Conservation (phyloP, 306 rosid species). For the Citrullus mucosospermus region DNA sequence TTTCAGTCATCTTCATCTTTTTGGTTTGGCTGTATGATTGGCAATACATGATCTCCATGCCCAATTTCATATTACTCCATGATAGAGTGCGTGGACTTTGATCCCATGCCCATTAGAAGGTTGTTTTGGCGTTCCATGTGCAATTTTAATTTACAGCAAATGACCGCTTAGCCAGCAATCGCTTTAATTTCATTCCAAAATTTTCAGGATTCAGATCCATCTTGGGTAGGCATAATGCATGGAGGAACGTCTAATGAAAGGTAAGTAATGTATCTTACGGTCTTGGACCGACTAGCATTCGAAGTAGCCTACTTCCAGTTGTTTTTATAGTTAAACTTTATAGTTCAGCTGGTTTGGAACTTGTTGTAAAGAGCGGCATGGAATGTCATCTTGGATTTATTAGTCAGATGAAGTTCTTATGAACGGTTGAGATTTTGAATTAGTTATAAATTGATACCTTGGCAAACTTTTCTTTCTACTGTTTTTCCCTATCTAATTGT, state of each 20-base stretch:
- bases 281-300: conserved; percentile 7
- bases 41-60: conserved; percentile 10
- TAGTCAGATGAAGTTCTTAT: background rate
- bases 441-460: conserved; percentile 3
- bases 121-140: background rate
- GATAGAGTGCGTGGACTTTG: background rate
- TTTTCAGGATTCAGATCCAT: conserved; percentile 62
- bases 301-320: conserved; percentile 3
- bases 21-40: conserved; percentile 14
- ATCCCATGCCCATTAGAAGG: conserved; percentile 3
- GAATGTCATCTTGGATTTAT: background rate
- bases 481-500: background rate
- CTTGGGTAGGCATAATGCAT: conserved; percentile 43
- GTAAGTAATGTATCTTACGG: conserved; percentile 33
- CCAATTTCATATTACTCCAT: conserved; percentile 2
- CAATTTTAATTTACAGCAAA: conserved; percentile 17
- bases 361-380: conserved; percentile 27
- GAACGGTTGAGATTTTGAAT: conserved; percentile 6
- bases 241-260: conserved; percentile 33
- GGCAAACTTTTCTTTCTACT: background rate
- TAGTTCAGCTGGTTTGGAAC: conserved; percentile 23
- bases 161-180: conserved; percentile 17
- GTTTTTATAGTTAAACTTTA: conserved; percentile 1
- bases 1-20: conserved; percentile 10
- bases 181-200: conserved; percentile 53